Evolutionary conservation across 257 asterid species (phyloP), one percentile per base, ranked within the genome.

Genomic region (Orobanche coerulescens): DNA sequence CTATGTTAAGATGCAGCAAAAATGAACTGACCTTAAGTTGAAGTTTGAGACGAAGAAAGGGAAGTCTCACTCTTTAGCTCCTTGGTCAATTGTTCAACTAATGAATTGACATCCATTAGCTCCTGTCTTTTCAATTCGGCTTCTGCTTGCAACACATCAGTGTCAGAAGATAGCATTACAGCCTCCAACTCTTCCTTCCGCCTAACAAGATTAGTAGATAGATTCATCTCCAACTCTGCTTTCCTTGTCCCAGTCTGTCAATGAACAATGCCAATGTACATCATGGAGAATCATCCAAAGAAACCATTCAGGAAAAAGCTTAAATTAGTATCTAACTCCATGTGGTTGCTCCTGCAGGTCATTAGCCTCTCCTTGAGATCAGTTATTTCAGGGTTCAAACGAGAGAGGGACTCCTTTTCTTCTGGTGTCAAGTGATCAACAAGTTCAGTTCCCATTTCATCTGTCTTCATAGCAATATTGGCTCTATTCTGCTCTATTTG

Each of bases 221-320:
- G 85, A 65, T 93, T 93, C 95, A 85, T 89, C 82, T 93, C 98
- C 58, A 93, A 92, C 88, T 93, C 98, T 23, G 86, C 76, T 83
- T 84, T 86, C 78, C 87, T 89, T 43, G 97, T 74, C 80, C 89
- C 98, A 58, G 83, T 84, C 98, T 89, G 78, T 58, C n/a, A n/a
- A n/a, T n/a, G n/a, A n/a, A n/a, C n/a, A n/a, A n/a, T n/a, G n/a
- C n/a, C n/a, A n/a, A n/a, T n/a, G n/a, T n/a, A n/a, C n/a, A n/a
- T n/a, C n/a, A n/a, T n/a, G n/a, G n/a, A n/a, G n/a, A n/a, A n/a
- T n/a, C n/a, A n/a, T n/a, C n/a, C n/a, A n/a, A n/a, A n/a, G n/a
- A n/a, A n/a, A n/a, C n/a, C n/a, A n/a, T n/a, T n/a, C n/a, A n/a
- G n/a, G 24, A 39, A 51, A 64, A 30, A 68, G 33, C 56, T 34